These are phyloP conservation scores for Fraxinus paxiana DNA, from an alignment of 305 asterid species.

Conservation along the genomic window DNA sequence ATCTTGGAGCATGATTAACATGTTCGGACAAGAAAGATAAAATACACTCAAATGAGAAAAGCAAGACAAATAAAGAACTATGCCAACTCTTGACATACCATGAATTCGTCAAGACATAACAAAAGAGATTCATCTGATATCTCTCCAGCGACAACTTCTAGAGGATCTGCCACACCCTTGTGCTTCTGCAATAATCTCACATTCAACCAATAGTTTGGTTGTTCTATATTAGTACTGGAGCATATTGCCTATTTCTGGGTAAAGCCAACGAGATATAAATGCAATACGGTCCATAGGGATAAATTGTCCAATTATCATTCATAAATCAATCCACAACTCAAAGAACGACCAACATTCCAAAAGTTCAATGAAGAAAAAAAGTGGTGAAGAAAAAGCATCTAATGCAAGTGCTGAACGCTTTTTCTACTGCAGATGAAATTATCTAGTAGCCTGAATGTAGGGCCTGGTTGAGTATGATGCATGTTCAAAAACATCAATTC, in stretches of 20 bases:
- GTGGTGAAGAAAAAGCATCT: background rate
- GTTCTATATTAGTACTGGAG: constrained; percentile 7
- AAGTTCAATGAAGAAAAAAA: background rate
- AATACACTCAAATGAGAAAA: background rate
- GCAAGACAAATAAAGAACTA: background rate
- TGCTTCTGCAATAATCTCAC: constrained; percentile 61
- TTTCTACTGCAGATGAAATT: background rate
- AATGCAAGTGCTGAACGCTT: background rate
- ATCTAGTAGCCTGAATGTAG: constrained; percentile 10
- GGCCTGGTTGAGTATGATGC: background rate
- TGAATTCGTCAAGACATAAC: constrained; percentile 93
- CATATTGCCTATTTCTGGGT: constrained; percentile 3
- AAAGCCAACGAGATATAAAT: background rate
- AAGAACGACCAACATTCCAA: background rate
- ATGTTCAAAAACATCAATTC: constrained; percentile 12
- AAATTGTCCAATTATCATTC: background rate
- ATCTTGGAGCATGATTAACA: background rate
- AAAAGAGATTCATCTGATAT: constrained; percentile 80
- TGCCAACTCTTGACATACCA: constrained; percentile 45
- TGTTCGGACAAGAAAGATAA: background rate
- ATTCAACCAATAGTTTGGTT: constrained; percentile 1
- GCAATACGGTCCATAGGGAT: constrained; percentile 39
- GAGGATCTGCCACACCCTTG: constrained; percentile 85
- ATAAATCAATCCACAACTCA: background rate
- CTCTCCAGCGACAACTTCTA: constrained; percentile 94